A percentile compares a stretch with the other conserved stretches of the same genome.
Conservation (phyloP, 805 yeast species). For the Candida piceae region DNA sequence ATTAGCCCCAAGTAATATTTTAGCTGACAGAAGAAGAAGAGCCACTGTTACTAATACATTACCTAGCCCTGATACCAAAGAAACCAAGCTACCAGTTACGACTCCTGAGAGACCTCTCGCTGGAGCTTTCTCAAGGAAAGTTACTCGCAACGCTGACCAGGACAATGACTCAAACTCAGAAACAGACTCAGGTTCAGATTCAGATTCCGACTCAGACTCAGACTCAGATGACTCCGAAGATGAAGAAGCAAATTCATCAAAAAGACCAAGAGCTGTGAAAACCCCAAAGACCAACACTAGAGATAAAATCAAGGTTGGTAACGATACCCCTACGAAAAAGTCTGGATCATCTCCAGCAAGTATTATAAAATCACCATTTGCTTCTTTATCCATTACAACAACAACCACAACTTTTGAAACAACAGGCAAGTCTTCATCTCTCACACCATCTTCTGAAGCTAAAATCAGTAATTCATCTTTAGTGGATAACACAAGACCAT, state of each 20-base stretch:
- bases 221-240: slow-evolving; percentile 17
- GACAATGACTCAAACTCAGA: slow-evolving; percentile 9
- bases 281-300: slow-evolving; percentile 31
- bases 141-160: slow-evolving; percentile 9
- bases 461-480: too few species aligned
- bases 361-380: too few species aligned
- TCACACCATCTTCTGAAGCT: too few species aligned
- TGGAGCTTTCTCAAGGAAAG: too few species aligned
- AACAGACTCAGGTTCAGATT: slow-evolving; percentile 14
- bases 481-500: too few species aligned
- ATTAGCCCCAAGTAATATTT: slow-evolving; percentile 19
- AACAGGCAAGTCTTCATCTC: too few species aligned
- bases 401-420: too few species aligned
- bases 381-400: too few species aligned
- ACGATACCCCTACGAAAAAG: not conserved
- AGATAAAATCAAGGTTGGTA: slow-evolving; percentile 1
- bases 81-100: too few species aligned
- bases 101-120: too few species aligned
- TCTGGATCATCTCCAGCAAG: not conserved
- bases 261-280: slow-evolving; percentile 39
- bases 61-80: too few species aligned
- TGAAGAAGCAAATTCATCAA: slow-evolving; percentile 19
- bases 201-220: slow-evolving; percentile 20
- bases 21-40: slow-evolving; percentile 12
- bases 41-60: too few species aligned